Conservation (phyloP, 2,329 filamentous ascomycete species). For the Alternaria sp. region DNA sequence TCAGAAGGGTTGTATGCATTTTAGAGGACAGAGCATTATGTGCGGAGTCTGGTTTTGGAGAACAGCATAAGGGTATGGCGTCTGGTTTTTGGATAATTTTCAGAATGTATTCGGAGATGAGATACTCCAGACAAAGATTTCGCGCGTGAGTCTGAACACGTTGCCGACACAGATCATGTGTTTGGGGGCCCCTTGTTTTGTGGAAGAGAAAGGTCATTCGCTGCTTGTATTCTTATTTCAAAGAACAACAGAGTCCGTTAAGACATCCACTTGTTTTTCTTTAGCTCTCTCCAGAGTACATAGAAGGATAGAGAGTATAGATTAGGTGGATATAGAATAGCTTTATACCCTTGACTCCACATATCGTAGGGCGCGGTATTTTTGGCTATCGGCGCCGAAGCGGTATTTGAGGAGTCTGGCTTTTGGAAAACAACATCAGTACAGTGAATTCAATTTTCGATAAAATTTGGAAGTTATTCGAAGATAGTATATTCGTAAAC, state of each 20-base stretch:
- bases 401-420: not conserved
- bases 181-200: too few relatives aligned
- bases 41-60: not conserved
- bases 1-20: too few relatives aligned
- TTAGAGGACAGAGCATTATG: not conserved
- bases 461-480: too few relatives aligned
- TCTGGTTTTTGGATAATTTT: not conserved
- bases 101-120: not conserved
- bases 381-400: not conserved
- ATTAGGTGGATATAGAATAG: not conserved
- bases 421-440: not conserved
- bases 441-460: too few relatives aligned
- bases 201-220: not conserved
- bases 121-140: rapidly evolving
- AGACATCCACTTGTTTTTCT: too few relatives aligned
- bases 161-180: not conserved
- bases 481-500: too few relatives aligned
- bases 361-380: rapidly evolving
- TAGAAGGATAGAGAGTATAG: not conserved
- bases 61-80: not conserved
- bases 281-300: too few relatives aligned
- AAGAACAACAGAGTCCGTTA: not conserved
- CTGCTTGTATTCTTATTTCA: not conserved
- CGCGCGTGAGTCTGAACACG: not conserved
- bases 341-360: not conserved